Percentiles rank a stretch among this genome's conserved stretches.
These are phyloP conservation scores for Diaporthe citriasiana DNA, from an alignment of 2,329 filamentous ascomycete species.

Conservation along the genomic window DNA sequence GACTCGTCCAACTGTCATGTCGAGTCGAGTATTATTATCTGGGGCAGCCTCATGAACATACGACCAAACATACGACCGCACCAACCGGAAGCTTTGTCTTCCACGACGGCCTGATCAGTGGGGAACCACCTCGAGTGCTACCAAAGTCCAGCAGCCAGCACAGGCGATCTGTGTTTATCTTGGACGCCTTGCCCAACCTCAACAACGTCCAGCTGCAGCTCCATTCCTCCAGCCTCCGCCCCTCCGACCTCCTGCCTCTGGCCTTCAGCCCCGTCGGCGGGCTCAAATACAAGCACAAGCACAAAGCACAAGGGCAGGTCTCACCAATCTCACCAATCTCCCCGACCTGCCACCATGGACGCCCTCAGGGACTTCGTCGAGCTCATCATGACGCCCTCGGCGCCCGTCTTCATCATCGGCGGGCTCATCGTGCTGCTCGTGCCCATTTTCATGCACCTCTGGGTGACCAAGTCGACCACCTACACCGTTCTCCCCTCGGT, in stretches of 20 bases:
- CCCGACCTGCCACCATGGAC: conserved; percentile 52
- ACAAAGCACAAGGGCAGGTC: conserved; percentile 18
- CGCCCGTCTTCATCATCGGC: conserved; percentile 75
- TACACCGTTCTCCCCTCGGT: conserved; percentile 81
- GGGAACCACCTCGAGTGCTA: background rate
- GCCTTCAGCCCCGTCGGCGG: conserved; percentile 1
- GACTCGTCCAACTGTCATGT: conserved; percentile 30
- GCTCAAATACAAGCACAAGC: conserved; percentile 5
- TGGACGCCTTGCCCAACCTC: background rate
- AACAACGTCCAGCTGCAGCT: background rate
- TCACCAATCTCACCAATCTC: background rate
- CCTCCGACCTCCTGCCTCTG: background rate
- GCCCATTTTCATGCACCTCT: conserved; percentile 82
- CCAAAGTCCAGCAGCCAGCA: background rate
- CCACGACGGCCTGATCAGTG: conserved; percentile 33
- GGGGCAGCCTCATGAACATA: conserved; percentile 25
- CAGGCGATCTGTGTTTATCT: conserved; percentile 20
- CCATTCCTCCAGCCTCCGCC: background rate
- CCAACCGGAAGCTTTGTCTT: conserved; percentile 33
- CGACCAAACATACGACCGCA: conserved; percentile 28
- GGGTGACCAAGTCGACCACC: conserved; percentile 77
- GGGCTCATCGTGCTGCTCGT: conserved; percentile 78
- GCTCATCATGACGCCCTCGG: conserved; percentile 71
- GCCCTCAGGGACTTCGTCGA: conserved; percentile 60
- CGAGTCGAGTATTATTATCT: conserved; percentile 16